Evolutionary conservation across 192 early-diverging fungal species (phyloP), one percentile per base, ranked within the genome.

Genomic region (Spizellomyces sp.): DNA sequence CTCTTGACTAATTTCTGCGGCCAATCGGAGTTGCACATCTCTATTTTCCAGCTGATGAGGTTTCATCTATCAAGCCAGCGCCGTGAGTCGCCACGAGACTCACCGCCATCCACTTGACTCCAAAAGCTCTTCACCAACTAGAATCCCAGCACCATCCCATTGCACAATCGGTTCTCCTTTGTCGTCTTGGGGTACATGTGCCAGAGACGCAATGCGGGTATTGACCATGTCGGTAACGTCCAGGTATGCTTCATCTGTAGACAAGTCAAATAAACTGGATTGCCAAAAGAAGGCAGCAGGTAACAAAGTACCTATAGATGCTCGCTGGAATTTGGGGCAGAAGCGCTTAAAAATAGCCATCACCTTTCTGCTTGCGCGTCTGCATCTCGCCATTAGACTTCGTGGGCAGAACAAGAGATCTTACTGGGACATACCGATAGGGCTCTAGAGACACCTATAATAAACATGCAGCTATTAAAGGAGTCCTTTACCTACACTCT

Each of bases 231-330:
- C 86, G 0, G 95, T 90, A 5, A 93, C 81, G 71, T 99, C 96
- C 71, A 99, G 72, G 72, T 89, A 97, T 0, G 89, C 92, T 69
- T 98, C 96, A 68, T 98, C 96, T 36, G 27, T 36, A 36, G 6
- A 92, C 73, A 12, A 56, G 88, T 86, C 43, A n/a, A 2, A 15
- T 19, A 54, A 87, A 88, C 56, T 89, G 27, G 3, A 36, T 36
- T 36, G 0, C 27, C 27, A 36, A 36, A 36, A 36, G 27, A 36
- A 36, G 27, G 27, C 27, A 36, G 27, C 27, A 36, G 27, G 27
- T 36, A 36, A 36, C 27, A 36, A 36, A 3, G 1, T 36, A 36
- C 27, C 27, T 73, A 76, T 71, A 2, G 92, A 91, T 42, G 90
- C 90, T 55, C 90, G 89, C 74, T 91, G 84, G 50, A 90, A 81